phyloP scores from a whole-genome alignment of 2,329 filamentous ascomycete species.

The Chrysoporthe austroafricana region DNA sequence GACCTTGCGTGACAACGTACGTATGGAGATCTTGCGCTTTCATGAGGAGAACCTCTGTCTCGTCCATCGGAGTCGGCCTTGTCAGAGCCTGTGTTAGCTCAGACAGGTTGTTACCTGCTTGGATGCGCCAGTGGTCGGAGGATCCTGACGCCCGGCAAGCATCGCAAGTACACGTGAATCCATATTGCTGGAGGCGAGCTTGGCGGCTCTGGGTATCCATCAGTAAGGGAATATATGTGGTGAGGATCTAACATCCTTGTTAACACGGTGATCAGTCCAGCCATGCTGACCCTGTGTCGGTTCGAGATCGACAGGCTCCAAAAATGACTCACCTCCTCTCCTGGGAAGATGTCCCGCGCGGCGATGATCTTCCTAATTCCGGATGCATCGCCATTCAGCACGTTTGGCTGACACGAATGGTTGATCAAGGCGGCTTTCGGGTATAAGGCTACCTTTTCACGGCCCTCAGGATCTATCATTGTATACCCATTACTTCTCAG shows the following conservation, averaged over 20 bases:
- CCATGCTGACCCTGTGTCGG: background rate
- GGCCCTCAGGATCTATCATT: conserved; percentile 26
- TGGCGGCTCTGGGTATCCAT: conserved; percentile 18
- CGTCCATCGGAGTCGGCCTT: background rate
- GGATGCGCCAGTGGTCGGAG: conserved; percentile 7
- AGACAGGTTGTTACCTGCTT: conserved; percentile 9
- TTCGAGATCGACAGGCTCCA: background rate
- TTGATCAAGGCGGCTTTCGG: conserved; percentile 41
- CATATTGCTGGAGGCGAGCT: conserved; percentile 16
- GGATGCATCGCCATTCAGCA: conserved; percentile 34
- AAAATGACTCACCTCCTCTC: conserved; percentile 38
- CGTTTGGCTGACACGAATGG: conserved; percentile 43
- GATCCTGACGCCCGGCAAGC: conserved; percentile 7
- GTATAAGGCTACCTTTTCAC: conserved; percentile 39
- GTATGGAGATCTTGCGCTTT: conserved; percentile 24
- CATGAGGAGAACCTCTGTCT: background rate
- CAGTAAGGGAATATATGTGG: conserved; percentile 20
- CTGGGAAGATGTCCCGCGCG: conserved; percentile 38
- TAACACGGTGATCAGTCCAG: background rate
- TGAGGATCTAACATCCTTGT: conserved; percentile 11
- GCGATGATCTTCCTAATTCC: conserved; percentile 35
- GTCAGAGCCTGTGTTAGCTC: conserved; percentile 12
- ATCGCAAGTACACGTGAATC: conserved; percentile 17
- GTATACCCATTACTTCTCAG: conserved; percentile 46
- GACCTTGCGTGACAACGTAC: conserved; percentile 38